These are phyloP conservation scores for Aspergillus sp. DNA, from an alignment of 2,329 filamentous ascomycete genomes.

Conservation along the genomic window DNA sequence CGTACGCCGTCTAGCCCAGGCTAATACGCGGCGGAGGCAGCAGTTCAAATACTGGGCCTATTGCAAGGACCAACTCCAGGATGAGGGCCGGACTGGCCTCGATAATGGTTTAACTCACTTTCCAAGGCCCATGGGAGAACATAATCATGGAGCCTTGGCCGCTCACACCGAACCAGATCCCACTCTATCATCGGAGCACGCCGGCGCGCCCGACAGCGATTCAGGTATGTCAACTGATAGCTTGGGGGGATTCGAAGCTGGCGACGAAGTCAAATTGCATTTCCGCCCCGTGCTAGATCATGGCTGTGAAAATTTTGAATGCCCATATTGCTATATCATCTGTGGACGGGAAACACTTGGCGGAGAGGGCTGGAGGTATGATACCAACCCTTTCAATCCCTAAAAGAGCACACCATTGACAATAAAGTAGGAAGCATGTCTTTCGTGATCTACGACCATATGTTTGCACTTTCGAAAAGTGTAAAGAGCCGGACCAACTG, in stretches of 20 bases:
- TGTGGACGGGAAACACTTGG: background rate
- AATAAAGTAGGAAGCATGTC: background rate
- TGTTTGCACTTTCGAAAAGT: background rate
- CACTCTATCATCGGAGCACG: no score
- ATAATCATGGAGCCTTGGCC: no score
- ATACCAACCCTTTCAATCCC: background rate
- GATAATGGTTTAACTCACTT: no score
- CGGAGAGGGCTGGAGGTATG: background rate
- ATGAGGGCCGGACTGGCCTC: background rate
- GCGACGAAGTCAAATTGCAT: no score
- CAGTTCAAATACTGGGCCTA: slow-evolving; percentile 6
- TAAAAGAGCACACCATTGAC: background rate
- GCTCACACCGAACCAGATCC: no score
- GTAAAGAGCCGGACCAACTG: slow-evolving; percentile 2
- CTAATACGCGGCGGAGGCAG: background rate
- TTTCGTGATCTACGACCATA: slow-evolving; percentile 4
- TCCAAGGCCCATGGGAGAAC: no score
- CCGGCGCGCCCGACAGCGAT: no score
- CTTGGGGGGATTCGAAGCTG: no score
- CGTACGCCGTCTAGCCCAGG: background rate
- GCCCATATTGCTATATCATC: slow-evolving; percentile 1
- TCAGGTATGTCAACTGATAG: no score
- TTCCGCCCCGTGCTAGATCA: no score
- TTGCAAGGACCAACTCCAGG: background rate
- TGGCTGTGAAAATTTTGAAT: background rate